Percentiles rank a stretch among this genome's conserved stretches.
Evolutionary conservation across 83 land plant genomes (phyloP).

Genomic region (Diphasiastrum complanatum): DNA sequence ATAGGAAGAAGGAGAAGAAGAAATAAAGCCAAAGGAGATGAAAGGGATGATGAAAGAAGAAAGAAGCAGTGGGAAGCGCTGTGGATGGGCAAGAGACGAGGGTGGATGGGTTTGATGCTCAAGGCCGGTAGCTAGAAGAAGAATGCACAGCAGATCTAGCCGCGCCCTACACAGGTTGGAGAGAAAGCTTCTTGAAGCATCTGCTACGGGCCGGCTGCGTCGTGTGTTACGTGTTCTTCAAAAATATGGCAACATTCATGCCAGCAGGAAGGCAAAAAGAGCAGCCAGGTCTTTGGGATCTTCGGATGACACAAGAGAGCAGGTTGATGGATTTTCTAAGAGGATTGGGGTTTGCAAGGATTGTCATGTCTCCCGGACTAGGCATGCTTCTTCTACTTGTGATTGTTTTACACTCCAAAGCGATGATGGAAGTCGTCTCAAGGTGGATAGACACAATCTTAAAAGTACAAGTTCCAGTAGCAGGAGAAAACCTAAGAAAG

Average conservation of each 20-base stretch:
- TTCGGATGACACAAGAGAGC: background rate
- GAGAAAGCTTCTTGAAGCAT: slow-evolving; percentile 20
- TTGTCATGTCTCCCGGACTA: background rate
- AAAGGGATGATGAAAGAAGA: too few relatives aligned
- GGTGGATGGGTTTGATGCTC: too few relatives aligned
- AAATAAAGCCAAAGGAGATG: too few relatives aligned
- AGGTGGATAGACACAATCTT: too few relatives aligned
- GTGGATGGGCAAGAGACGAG: too few relatives aligned
- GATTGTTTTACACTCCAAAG: background rate
- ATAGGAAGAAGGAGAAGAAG: too few relatives aligned
- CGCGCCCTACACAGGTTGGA: slow-evolving; percentile 2
- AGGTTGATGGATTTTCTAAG: background rate
- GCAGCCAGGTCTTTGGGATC: background rate
- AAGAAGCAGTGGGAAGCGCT: too few relatives aligned
- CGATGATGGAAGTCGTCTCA: background rate
- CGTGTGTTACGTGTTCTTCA: slow-evolving; percentile 10
- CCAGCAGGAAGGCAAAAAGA: slow-evolving; percentile 3
- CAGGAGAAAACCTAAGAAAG: slow-evolving; percentile 2
- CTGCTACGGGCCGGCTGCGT: slow-evolving; percentile 17
- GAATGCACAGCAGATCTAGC: slow-evolving; percentile 10
- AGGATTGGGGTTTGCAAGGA: background rate
- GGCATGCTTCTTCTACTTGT: background rate
- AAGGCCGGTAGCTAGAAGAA: too few relatives aligned
- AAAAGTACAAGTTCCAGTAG: background rate
- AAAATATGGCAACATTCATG: slow-evolving; percentile 8